phyloP scores from a whole-genome alignment of 1,284 basidiomycete species.

The Trametes pubescens region DNA sequence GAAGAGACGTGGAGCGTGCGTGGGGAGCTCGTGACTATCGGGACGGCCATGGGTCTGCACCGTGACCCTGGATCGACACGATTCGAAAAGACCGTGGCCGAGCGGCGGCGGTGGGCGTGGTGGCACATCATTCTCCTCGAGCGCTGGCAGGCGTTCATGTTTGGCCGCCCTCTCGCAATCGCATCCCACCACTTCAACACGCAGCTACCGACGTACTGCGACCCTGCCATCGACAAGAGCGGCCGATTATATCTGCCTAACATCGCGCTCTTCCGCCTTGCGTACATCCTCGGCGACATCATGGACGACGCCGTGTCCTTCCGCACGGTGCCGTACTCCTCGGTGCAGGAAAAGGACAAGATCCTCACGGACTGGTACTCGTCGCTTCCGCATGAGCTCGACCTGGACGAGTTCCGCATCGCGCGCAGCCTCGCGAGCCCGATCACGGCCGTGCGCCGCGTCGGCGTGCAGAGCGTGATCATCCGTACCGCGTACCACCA shows the following conservation, averaged over 20 bases:
- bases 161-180: conserved; percentile 78
- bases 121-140: conserved; percentile 84
- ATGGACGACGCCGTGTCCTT: conserved; percentile 84
- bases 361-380: conserved; percentile 77
- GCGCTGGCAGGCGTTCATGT: conserved; percentile 86
- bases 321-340: conserved; percentile 74
- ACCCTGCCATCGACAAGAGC: conserved; percentile 63
- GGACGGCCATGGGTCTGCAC: conserved; percentile 82
- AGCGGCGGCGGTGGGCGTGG: conserved; percentile 84
- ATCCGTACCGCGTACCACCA: conserved; percentile 78
- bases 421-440: conserved; percentile 71
- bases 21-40: conserved; percentile 76
- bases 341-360: conserved; percentile 74
- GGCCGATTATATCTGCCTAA: conserved; percentile 74
- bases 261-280: conserved; percentile 75
- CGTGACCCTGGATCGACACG: conserved; percentile 79
- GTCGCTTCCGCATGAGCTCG: conserved; percentile 71
- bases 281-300: conserved; percentile 80
- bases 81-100: conserved; percentile 71
- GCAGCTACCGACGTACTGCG: conserved; percentile 69
- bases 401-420: conserved; percentile 76
- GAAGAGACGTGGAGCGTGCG: conserved; percentile 81
- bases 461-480: conserved; percentile 80
- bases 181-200: conserved; percentile 85
- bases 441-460: conserved; percentile 60